Evolutionary conservation across 176 grass and related monocot genomes (phyloP), one percentile per base, ranked within the genome.

Genomic region (Carex parvula): DNA sequence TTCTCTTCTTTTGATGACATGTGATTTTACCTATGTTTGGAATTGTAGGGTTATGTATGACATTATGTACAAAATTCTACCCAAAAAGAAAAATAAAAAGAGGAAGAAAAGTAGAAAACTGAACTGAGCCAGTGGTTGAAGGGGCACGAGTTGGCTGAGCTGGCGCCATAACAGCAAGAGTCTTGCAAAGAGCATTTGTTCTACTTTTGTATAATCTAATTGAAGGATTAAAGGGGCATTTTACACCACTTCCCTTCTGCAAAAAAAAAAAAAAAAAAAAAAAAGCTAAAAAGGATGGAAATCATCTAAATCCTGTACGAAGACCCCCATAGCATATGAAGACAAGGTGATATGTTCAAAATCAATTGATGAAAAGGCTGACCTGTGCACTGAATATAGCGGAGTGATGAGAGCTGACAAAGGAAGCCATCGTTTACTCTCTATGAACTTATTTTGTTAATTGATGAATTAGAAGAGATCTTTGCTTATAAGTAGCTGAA

Each of bases 41-140:
- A 74, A 1, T 73, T 52, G 42, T 22, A 74, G 41, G 5, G 20
- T 52, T 74, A 74, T 53, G 15, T 53, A 73, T 50, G 21, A 52
- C 18, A 74, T 52, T 74, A 26, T 69, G 41, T 15, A n/a, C 80
- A 56, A 26, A 59, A 73, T 73, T 76, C 29, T 20, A 33, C 35
- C 37, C 9, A 42, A 39, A 57, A 57, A 42, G 26, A 72, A 78
- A 0, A 58, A 69, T 48, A 39, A 50, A 30, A 32, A 22, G 64
- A 16, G 32, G 8, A 26, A 71, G 9, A 67, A 79, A 76, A 57
- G 8, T 16, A 71, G 9, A 67, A 79, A 76, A 62, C 79, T 59
- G 79, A 88, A 97, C 96, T 70, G 93, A 95, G 29, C 96, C 92
- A 11, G 91, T 95, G 60, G 91, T 82, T 15, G 88, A 81, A 3